Conservation (phyloP, 2,329 filamentous ascomycete genomes). For the Parastagonospora avenae region DNA sequence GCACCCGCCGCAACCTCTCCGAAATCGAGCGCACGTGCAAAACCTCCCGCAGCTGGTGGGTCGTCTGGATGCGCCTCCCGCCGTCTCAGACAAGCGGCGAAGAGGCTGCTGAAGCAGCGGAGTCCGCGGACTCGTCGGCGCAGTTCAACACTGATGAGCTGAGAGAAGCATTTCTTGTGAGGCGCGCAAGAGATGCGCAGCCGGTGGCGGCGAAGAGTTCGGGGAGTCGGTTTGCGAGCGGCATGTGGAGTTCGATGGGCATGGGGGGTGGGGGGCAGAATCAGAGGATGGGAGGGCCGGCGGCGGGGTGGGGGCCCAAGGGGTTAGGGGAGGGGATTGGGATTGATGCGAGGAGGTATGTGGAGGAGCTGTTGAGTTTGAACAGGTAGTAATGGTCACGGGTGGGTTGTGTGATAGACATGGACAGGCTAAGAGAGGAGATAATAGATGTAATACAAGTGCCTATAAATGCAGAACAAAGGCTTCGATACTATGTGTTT, state of each 20-base stretch:
- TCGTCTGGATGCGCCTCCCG: constrained; percentile 65
- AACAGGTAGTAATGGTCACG: constrained; percentile 42
- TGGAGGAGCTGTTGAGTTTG: constrained; percentile 73
- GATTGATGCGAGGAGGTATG: constrained; percentile 75
- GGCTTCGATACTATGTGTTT: no score
- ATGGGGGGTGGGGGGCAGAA: constrained; percentile 22
- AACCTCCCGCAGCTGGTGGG: constrained; percentile 69
- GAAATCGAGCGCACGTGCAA: constrained; percentile 67
- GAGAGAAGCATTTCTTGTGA: constrained; percentile 51
- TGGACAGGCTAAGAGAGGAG: no score
- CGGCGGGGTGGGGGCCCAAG: constrained; percentile 61
- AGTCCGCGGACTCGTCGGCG: constrained; percentile 9
- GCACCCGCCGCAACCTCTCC: constrained; percentile 49
- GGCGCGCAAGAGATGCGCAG: constrained; percentile 45
- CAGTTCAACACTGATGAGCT: constrained; percentile 39
- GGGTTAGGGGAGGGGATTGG: constrained; percentile 74
- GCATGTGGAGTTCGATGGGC: constrained; percentile 39
- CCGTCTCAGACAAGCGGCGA: constrained; percentile 24
- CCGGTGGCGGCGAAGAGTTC: constrained; percentile 21
- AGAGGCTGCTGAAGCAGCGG: constrained; percentile 7
- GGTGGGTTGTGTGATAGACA: no score
- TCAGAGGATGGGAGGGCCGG: constrained; percentile 44
- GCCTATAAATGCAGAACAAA: no score
- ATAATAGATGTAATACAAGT: no score
- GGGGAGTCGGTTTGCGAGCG: constrained; percentile 34